Evolutionary conservation across 495 filamentous ascomycete genomes (phyloP), one percentile per base, ranked within the genome.

Genomic region (Sordaria brevicollis): DNA sequence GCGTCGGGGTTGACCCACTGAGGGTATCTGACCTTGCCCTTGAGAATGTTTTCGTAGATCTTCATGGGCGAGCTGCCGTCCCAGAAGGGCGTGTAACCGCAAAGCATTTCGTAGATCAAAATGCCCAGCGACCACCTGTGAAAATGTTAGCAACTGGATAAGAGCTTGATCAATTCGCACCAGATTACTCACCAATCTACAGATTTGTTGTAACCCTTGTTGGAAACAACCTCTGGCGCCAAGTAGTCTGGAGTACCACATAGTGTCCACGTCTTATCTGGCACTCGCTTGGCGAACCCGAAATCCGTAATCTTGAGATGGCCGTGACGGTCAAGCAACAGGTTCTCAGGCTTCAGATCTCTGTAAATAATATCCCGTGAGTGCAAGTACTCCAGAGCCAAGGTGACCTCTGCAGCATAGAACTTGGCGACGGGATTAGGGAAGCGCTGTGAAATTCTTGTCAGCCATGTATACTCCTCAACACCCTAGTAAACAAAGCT

Each of bases 291-390:
- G 29, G 96, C 96, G 76, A 99, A 98, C 1, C 95, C 95, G 81
- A 99, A 99, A 84, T 99, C 95, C 31, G 96, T 98, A 73, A 99
- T 98, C 81, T 98, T 98, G 69, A 99, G 81, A 79, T 99, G 95
- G 11, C 95, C 95, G 82, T 99, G 94, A 35, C 96, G 89, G 79
- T 99, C 95, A 41, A 99, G 86, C 17, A 99, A 86, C 72, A 99
- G 78, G 77, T 99, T 99, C 79, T 99, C 95, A 4, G 95, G 95
- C 78, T 99, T 99, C 68, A 99, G 80, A 81, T 99, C 95, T 72
- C 95, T 90, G 82, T 99, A 99, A 75, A 99, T 97, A 73, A 99
- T 97, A 76, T 97, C 89, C 76, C 92, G 89, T 33, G 87, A 86
- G 82, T 99, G 95, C n/a, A 99, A 87, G 77, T 98, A 99, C 74